phyloP scores from a whole-genome alignment of 805 yeast species.

The Cyberlindnera galapagoensis region DNA sequence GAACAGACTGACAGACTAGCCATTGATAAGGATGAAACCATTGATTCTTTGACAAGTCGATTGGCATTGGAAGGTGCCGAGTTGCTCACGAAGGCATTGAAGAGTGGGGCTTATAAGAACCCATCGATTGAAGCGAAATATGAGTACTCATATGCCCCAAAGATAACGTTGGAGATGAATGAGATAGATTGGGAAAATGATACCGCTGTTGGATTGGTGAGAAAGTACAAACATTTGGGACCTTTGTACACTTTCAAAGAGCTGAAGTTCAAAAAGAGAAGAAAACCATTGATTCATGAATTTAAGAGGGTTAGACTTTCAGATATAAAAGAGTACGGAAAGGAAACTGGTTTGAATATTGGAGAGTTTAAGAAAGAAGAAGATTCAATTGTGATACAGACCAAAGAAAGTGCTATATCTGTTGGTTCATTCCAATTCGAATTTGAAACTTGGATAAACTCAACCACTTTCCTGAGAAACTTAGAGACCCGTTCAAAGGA shows the following conservation, averaged over 20 bases:
- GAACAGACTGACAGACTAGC: slow-evolving; percentile 43
- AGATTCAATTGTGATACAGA: slow-evolving; percentile 31
- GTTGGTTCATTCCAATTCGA: slow-evolving; percentile 44
- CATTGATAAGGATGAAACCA: slow-evolving; percentile 39
- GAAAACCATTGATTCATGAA: slow-evolving; percentile 22
- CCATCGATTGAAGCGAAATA: slow-evolving; percentile 21
- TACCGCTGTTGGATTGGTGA: slow-evolving; percentile 32
- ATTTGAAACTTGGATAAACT: slow-evolving; percentile 42
- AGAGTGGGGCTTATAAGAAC: slow-evolving; percentile 22
- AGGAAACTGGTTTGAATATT: neutral
- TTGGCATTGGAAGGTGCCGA: slow-evolving; percentile 60
- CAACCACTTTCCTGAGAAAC: slow-evolving; percentile 36
- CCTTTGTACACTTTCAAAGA: slow-evolving; percentile 43
- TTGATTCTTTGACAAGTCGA: slow-evolving; percentile 36
- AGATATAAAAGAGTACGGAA: slow-evolving; percentile 24
- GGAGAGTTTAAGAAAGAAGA: slow-evolving; percentile 27
- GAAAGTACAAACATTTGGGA: slow-evolving; percentile 49
- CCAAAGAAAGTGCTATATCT: slow-evolving; percentile 37
- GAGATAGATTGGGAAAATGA: slow-evolving; percentile 42
- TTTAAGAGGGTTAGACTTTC: slow-evolving; percentile 43
- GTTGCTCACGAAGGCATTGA: slow-evolving; percentile 42
- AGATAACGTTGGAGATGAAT: slow-evolving; percentile 37
- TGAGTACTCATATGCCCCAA: slow-evolving; percentile 50
- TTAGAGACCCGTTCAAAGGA: slow-evolving; percentile 43
- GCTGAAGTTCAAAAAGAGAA: slow-evolving; percentile 28